Evolutionary conservation across 2,329 filamentous ascomycete species (phyloP).

Genomic region (Geoglossum cookeanum): DNA sequence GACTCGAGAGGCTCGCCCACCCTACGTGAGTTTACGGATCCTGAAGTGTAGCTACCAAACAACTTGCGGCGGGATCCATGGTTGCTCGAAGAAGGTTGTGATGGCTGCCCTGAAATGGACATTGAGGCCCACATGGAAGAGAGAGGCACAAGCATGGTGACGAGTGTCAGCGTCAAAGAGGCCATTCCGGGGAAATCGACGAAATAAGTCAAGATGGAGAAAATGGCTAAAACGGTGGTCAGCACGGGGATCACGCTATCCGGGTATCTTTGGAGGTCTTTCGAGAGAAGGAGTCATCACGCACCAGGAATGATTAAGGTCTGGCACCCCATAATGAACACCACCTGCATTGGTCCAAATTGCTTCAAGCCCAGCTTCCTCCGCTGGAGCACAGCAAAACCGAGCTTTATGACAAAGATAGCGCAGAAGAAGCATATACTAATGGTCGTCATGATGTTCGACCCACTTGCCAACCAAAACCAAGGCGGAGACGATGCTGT

Average conservation of each 20-base stretch:
- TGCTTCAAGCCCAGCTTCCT: slow-evolving; percentile 36
- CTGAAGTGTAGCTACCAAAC: slow-evolving; percentile 1
- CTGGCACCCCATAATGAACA: slow-evolving; percentile 49
- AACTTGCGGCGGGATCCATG: slow-evolving; percentile 2
- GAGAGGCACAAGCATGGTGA: slow-evolving; percentile 44
- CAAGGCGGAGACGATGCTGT: slow-evolving; percentile 14
- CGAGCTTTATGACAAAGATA: slow-evolving; percentile 43
- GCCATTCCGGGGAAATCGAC: slow-evolving; percentile 32
- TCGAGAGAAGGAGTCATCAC: slow-evolving; percentile 8
- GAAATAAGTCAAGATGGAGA: slow-evolving; percentile 38
- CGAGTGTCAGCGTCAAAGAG: slow-evolving; percentile 35
- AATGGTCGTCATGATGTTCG: slow-evolving; percentile 32
- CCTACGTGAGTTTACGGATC: neutral
- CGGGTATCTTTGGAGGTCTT: neutral
- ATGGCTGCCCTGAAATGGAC: slow-evolving; percentile 12
- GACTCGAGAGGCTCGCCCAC: neutral
- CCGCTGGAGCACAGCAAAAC: slow-evolving; percentile 35
- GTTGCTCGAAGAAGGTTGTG: slow-evolving; percentile 4
- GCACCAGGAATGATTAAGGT: slow-evolving; percentile 45
- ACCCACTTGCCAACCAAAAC: slow-evolving; percentile 24
- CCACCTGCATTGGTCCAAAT: slow-evolving; percentile 45
- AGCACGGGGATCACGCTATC: neutral
- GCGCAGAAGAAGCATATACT: slow-evolving; percentile 42
- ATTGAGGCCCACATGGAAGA: slow-evolving; percentile 45
- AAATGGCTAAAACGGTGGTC: slow-evolving; percentile 29